phyloP scores from a whole-genome alignment of 805 yeast species.

The Zygosaccharomyces lentus region DNA sequence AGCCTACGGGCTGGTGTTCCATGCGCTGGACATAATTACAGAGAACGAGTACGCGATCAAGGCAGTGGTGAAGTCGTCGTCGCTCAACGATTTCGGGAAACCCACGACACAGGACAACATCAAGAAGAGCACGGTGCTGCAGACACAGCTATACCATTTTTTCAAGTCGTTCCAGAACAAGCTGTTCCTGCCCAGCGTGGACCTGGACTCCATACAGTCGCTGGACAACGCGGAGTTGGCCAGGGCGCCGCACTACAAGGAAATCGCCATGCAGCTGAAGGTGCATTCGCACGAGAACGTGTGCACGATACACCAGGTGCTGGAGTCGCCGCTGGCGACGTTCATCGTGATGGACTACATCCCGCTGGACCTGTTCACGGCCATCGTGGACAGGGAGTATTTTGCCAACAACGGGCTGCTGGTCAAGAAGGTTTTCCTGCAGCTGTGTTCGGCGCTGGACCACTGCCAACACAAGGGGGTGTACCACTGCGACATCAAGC shows the following conservation, averaged over 20 bases:
- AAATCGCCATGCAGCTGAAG: slow-evolving; percentile 65
- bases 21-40: slow-evolving; percentile 53
- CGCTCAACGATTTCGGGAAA: slow-evolving; percentile 28
- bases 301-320: slow-evolving; percentile 67
- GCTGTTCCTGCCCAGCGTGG: slow-evolving; percentile 25
- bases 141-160: slow-evolving; percentile 27
- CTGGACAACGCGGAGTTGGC: slow-evolving; percentile 37
- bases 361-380: slow-evolving; percentile 80
- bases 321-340: slow-evolving; percentile 52
- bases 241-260: slow-evolving; percentile 45
- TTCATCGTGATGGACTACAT: slow-evolving; percentile 83
- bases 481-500: slow-evolving; percentile 92
- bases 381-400: slow-evolving; percentile 70
- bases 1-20: slow-evolving; percentile 77
- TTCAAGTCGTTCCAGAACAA: slow-evolving; percentile 24
- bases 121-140: slow-evolving; percentile 25
- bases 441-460: slow-evolving; percentile 75
- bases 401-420: slow-evolving; percentile 50
- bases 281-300: slow-evolving; percentile 80
- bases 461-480: slow-evolving; percentile 81
- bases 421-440: slow-evolving; percentile 59
- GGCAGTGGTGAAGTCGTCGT: slow-evolving; percentile 50
- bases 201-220: slow-evolving; percentile 25
- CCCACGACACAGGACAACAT: slow-evolving; percentile 17
- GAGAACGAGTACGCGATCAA: slow-evolving; percentile 63